Evolutionary conservation across 257 asterid species (phyloP).

Genomic region (Scutellaria galericulata): DNA sequence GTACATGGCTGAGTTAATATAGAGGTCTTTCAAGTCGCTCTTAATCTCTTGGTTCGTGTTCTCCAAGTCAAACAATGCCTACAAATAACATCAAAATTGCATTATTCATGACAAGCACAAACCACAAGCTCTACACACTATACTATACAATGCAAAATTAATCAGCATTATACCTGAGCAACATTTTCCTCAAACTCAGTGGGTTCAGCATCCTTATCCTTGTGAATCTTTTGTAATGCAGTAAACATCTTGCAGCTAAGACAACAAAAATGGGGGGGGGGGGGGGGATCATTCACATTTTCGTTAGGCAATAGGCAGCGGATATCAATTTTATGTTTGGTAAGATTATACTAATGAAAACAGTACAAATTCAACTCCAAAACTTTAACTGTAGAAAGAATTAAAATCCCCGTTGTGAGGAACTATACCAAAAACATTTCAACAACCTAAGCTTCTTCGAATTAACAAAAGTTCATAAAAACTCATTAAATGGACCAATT

Average conservation of each 20-base stretch:
- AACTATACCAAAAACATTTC: not conserved
- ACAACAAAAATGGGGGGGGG: not conserved
- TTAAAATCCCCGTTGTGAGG: not conserved
- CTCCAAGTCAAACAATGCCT: conserved; percentile 67
- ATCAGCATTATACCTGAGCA: conserved; percentile 47
- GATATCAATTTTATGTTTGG: no score
- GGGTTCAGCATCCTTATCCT: conserved; percentile 68
- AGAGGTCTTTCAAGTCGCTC: conserved; percentile 64
- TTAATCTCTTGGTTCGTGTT: conserved; percentile 59
- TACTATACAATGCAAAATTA: not conserved
- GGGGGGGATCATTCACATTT: no score
- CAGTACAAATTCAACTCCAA: not conserved
- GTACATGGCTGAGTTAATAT: conserved; percentile 63
- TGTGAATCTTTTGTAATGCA: conserved; percentile 59
- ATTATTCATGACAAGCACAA: not conserved
- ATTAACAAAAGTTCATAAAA: not conserved
- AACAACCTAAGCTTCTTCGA: not conserved
- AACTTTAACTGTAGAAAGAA: not conserved
- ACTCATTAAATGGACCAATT: not conserved
- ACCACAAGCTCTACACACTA: not conserved
- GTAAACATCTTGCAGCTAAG: conserved; percentile 54
- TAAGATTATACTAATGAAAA: not conserved
- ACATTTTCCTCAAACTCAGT: conserved; percentile 67
- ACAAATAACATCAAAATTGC: not conserved
- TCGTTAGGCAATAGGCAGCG: no score